Base-by-base conservation (phyloP, 371 early-diverging fungal genomes). In the Rhizopus microsporus region DNA sequence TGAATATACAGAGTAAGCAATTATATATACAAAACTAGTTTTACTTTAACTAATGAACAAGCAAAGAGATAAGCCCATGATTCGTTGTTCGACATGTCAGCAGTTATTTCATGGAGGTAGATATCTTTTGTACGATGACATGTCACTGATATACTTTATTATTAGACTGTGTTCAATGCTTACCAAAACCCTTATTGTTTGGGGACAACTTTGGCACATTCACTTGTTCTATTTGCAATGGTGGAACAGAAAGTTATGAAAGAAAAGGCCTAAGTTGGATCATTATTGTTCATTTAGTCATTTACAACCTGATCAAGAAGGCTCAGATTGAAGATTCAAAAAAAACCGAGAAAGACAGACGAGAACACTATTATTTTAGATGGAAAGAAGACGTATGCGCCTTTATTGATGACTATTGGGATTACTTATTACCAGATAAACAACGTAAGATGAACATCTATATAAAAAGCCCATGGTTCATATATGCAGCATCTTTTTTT, bases 361-460 rank as follows among this genome's bases (percentile, higher is more conserved):
- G 83, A 5, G 83, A 82, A 1, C 87, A 82, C 38, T 77, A 78
- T 55, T 92, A 83, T 63, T 89, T 92, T 70, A 80, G 88, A 10
- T 92, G 89, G 89, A 89, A 85, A 59, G 91, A 90, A 43, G 89
- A 90, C 56, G 86, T 93, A 4, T 92, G 93, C 73, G 78, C 78
- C 6, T 90, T 88, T 39, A 88, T 92, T 54, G 87, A 86, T 57
- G 81, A 82, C 4, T 75, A 92, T 54, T 93, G 93, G 93, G 82
- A 87, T 8, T 81, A 86, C 44, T 69, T 92, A 30, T 67, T 81
- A 23, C 88, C 88, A 0, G 89, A 78, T 13, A 88, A 84, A 58
- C 75, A 77, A 59, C 69, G 88, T 85, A 80, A 70, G 79, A 57
- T 6, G 23, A 12, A 34, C 5, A 7, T 6, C 12, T 46, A 15